Conservation (phyloP, 2,329 filamentous ascomycete species). For the Aspergillus cejpii region DNA sequence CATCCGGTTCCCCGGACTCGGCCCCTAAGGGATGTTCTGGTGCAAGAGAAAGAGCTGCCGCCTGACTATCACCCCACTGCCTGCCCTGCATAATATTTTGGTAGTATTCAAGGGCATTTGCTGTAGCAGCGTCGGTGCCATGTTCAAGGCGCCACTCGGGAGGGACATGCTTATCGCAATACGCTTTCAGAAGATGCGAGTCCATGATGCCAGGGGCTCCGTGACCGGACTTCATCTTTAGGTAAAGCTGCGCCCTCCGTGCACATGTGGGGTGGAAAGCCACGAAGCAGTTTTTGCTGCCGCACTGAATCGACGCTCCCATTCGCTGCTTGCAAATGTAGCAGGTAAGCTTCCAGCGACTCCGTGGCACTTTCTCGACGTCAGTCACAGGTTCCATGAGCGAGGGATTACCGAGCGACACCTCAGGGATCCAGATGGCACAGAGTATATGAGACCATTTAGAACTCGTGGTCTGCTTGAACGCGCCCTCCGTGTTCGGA, state of each 20-base stretch:
- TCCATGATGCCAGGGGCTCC: constrained; percentile 72
- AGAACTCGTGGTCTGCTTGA: constrained; percentile 93
- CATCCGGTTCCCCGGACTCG: constrained; percentile 43
- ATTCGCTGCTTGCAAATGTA: constrained; percentile 97
- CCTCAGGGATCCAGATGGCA: constrained; percentile 97
- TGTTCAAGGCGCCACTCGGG: constrained; percentile 82
- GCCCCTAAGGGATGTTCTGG: constrained; percentile 59
- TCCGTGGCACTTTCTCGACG: constrained; percentile 93
- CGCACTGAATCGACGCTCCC: constrained; percentile 97
- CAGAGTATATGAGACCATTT: constrained; percentile 97
- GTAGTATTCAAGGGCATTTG: constrained; percentile 82
- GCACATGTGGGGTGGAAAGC: constrained; percentile 98
- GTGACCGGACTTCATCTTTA: constrained; percentile 94
- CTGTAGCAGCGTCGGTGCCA: constrained; percentile 70
- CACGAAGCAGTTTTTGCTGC: constrained; percentile 93
- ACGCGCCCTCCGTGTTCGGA: constrained; percentile 92
- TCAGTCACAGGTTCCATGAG: constrained; percentile 99
- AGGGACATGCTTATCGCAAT: constrained; percentile 92
- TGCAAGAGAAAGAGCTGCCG: constrained; percentile 72
- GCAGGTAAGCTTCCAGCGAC: constrained; percentile 85
- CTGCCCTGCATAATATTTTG: constrained; percentile 80
- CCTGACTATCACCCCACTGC: constrained; percentile 87
- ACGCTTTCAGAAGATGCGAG: constrained; percentile 79
- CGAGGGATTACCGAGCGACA: constrained; percentile 88
- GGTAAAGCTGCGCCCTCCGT: constrained; percentile 73